Conservation (phyloP, 495 filamentous ascomycete species). For the Lasiosphaeria miniovina region DNA sequence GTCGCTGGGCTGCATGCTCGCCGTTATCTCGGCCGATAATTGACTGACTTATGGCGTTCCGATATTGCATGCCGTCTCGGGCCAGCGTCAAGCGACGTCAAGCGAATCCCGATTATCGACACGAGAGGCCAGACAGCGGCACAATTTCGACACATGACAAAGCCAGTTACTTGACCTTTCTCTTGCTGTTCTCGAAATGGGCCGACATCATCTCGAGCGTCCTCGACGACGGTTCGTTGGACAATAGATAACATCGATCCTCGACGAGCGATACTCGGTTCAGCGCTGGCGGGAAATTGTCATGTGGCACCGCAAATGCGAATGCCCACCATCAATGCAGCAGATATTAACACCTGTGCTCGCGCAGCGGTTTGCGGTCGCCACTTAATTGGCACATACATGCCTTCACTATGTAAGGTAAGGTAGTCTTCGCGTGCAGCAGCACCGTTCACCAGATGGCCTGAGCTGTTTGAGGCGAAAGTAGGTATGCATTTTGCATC, state of each 20-base stretch:
- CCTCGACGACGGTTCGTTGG: constrained; percentile 1
- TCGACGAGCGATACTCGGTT: constrained; percentile 1
- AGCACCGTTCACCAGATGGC: constrained; percentile 2
- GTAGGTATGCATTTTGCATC: not conserved
- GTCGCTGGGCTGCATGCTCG: constrained; percentile 18
- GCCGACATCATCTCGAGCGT: not conserved
- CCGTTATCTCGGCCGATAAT: constrained; percentile 37
- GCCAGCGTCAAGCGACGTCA: constrained; percentile 9
- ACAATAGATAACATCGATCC: not conserved
- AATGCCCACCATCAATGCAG: constrained; percentile 26
- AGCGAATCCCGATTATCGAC: constrained; percentile 5
- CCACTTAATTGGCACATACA: constrained; percentile 11
- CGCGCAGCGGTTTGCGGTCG: constrained; percentile 5
- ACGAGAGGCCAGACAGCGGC: constrained; percentile 9
- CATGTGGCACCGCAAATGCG: constrained; percentile 25
- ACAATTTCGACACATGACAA: constrained; percentile 19
- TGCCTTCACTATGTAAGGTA: too few relatives aligned
- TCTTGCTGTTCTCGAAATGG: too few relatives aligned
- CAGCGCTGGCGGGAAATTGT: constrained; percentile 16
- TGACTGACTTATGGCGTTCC: constrained; percentile 25
- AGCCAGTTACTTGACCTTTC: not conserved
- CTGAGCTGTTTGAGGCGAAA: not conserved
- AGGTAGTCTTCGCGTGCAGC: constrained; percentile 2
- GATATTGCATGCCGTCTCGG: constrained; percentile 26
- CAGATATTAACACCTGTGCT: constrained; percentile 22